Evolutionary conservation across 202 grass and related monocot species (phyloP).

Genomic region (Setaria italica): DNA sequence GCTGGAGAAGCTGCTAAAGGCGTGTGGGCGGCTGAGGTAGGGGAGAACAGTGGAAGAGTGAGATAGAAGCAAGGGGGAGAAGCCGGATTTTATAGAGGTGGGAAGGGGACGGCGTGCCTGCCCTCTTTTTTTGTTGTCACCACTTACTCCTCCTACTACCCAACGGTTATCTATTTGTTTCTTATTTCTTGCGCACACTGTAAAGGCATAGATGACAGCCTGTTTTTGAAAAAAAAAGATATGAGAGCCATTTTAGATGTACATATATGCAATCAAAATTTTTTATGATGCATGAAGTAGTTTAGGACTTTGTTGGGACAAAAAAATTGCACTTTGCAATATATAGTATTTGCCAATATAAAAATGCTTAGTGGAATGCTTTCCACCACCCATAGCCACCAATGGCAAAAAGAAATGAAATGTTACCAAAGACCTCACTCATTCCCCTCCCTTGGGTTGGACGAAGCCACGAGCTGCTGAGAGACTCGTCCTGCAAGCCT

Average conservation of each 20-base stretch:
- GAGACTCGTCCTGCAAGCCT: slow-evolving; percentile 15
- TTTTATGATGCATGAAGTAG: not conserved
- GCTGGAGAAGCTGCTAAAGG: slow-evolving; percentile 26
- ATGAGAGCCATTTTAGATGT: not conserved
- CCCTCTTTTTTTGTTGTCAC: slow-evolving; percentile 28
- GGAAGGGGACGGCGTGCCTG: slow-evolving; percentile 1
- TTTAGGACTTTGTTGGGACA: not conserved
- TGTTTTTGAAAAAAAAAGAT: not conserved
- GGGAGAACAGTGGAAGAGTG: slow-evolving; percentile 40
- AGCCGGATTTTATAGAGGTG: slow-evolving; percentile 67
- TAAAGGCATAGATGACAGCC: slow-evolving; percentile 11
- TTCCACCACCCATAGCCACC: slow-evolving; percentile 21
- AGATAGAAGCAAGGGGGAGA: slow-evolving; percentile 40
- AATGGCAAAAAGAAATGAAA: slow-evolving; percentile 19
- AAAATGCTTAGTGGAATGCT: not conserved
- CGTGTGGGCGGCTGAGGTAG: slow-evolving; percentile 26
- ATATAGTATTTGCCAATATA: not conserved
- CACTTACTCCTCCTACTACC: slow-evolving; percentile 11
- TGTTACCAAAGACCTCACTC: slow-evolving; percentile 29
- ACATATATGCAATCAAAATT: not conserved
- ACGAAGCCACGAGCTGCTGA: slow-evolving; percentile 2
- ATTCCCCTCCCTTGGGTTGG: not conserved
- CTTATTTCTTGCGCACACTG: slow-evolving; percentile 35
- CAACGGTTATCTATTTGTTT: slow-evolving; percentile 36
- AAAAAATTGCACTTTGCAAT: not conserved